A percentile compares a stretch with the other conserved stretches of the same genome.
Evolutionary conservation across 192 early-diverging fungal species (phyloP).

Genomic region (Coemansia reversa): DNA sequence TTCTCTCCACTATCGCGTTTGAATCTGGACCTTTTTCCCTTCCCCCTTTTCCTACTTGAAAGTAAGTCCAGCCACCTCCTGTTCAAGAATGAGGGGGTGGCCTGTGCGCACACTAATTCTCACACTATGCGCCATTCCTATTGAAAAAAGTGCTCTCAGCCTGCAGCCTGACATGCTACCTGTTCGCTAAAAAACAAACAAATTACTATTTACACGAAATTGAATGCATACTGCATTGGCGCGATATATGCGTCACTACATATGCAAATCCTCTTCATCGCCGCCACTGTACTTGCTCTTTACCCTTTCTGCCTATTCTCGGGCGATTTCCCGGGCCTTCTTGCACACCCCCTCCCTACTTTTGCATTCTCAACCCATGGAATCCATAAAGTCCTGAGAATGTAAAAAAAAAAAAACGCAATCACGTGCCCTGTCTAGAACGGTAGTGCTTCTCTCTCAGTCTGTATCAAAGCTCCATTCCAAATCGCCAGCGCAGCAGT

Average conservation of each 20-base stretch:
- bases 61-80: background rate
- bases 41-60: background rate
- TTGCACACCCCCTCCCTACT: background rate
- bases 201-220: background rate
- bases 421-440: constrained; percentile 5
- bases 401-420: background rate
- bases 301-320: background rate
- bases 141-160: background rate
- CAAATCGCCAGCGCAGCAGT: constrained; percentile 27
- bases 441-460: constrained; percentile 10
- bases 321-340: background rate
- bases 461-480: constrained; percentile 42
- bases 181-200: background rate
- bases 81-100: background rate
- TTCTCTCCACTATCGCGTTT: background rate
- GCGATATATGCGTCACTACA: background rate
- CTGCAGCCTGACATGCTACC: background rate
- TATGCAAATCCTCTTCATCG: background rate
- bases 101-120: background rate
- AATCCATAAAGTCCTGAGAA: background rate
- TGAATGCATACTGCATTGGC: background rate
- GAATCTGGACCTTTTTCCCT: background rate
- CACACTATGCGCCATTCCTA: background rate
- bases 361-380: background rate
- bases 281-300: too few relatives aligned